Evolutionary conservation across 768 basidiomycete species (phyloP).

Genomic region (Panus rudis): DNA sequence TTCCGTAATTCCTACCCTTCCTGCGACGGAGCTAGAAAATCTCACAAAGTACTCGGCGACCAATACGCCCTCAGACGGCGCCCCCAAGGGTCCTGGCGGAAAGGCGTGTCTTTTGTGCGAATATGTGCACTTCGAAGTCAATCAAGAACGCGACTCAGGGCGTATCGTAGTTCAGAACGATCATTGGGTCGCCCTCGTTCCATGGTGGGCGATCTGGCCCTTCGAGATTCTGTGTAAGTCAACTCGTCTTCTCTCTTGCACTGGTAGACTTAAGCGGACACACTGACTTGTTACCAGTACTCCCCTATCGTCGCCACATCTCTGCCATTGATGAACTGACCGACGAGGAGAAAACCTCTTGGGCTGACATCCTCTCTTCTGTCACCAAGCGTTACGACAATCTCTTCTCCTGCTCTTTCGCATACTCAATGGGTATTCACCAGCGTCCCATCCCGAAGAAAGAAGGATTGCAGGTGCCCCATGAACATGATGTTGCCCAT

Average conservation of each 20-base stretch:
- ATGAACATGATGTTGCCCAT: constrained; percentile 57
- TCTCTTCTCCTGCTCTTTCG: constrained; percentile 79
- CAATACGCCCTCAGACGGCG: constrained; percentile 30
- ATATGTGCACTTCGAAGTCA: constrained; percentile 63
- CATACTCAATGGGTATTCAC: constrained; percentile 93
- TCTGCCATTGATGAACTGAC: constrained; percentile 59
- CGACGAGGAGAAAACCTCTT: constrained; percentile 49
- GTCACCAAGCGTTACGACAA: constrained; percentile 70
- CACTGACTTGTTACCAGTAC: constrained; percentile 35
- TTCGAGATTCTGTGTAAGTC: constrained; percentile 72
- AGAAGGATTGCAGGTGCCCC: constrained; percentile 35
- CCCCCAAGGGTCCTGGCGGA: constrained; percentile 51
- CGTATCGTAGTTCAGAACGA: constrained; percentile 68
- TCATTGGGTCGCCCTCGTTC: constrained; percentile 79
- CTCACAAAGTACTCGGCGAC: constrained; percentile 42
- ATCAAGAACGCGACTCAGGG: constrained; percentile 32
- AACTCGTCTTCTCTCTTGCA: no score
- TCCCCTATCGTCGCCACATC: constrained; percentile 76
- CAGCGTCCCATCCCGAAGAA: constrained; percentile 59
- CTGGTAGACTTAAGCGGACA: background rate
- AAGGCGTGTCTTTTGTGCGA: constrained; percentile 72
- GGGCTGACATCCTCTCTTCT: constrained; percentile 61
- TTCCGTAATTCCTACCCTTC: constrained; percentile 62
- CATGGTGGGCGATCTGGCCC: constrained; percentile 96
- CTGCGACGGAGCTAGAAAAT: constrained; percentile 57